A percentile compares a stretch with the other conserved stretches of the same genome.
Evolutionary conservation across 192 early-diverging fungal genomes (phyloP).

Genomic region (Linnemannia exigua): DNA sequence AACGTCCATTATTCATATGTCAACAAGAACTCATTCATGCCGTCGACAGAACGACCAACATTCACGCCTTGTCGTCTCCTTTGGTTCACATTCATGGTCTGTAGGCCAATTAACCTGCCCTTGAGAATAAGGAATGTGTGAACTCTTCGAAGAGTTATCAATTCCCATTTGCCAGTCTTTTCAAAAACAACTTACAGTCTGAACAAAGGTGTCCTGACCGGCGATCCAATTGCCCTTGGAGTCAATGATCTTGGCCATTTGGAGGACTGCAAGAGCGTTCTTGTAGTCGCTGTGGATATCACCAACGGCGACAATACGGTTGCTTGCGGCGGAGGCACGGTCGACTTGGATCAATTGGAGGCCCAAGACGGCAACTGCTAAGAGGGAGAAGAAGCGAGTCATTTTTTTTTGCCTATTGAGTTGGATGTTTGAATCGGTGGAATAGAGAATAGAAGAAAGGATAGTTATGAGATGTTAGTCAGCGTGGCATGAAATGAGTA

Average conservation of each 20-base stretch:
- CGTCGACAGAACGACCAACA: not conserved
- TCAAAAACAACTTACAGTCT: slow-evolving; percentile 65
- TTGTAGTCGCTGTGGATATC: slow-evolving; percentile 79
- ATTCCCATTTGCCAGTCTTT: not conserved
- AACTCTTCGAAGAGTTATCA: not conserved
- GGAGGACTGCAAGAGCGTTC: slow-evolving; percentile 65
- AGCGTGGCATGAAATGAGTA: not conserved
- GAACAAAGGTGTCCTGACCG: slow-evolving; percentile 69
- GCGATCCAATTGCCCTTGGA: slow-evolving; percentile 69
- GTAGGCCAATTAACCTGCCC: not conserved
- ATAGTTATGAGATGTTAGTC: not conserved
- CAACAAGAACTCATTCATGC: not conserved
- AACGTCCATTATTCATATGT: not conserved
- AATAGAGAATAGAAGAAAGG: not conserved
- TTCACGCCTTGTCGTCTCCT: not conserved
- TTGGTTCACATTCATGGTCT: not conserved
- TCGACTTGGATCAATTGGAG: slow-evolving; percentile 3
- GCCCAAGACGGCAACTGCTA: not conserved
- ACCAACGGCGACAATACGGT: slow-evolving; percentile 75
- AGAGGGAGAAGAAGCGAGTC: not conserved
- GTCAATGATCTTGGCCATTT: slow-evolving; percentile 72
- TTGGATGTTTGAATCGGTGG: not conserved
- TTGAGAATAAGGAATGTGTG: not conserved
- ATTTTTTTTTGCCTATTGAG: not conserved
- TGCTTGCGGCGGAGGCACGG: slow-evolving; percentile 8